phyloP scores from a whole-genome alignment of 2,329 filamentous ascomycete genomes.

The Pseudocercospora fuligena region DNA sequence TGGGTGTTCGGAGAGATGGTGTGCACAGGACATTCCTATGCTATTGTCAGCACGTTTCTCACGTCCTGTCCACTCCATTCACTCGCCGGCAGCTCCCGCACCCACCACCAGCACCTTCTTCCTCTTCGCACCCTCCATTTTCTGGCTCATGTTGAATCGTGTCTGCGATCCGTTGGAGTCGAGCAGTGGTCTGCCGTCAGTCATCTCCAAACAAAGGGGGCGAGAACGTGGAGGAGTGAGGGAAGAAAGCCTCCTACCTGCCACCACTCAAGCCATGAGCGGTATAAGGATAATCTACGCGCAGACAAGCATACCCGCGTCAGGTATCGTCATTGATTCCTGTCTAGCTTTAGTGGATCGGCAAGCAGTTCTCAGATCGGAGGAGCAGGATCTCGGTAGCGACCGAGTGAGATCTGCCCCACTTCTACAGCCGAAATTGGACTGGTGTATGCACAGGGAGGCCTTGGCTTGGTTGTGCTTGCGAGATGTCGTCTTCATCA shows the following conservation, averaged over 20 bases:
- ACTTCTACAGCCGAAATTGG: neutral
- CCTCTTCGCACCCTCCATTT: conserved; percentile 43
- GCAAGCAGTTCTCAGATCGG: conserved; percentile 6
- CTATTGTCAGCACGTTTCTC: conserved; percentile 10
- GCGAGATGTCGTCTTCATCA: too few species aligned
- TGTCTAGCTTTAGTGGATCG: conserved; percentile 1
- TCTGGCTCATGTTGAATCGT: conserved; percentile 43
- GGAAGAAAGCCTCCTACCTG: neutral
- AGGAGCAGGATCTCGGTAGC: neutral
- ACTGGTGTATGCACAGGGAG: neutral
- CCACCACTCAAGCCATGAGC: neutral
- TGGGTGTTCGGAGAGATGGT: conserved; percentile 68
- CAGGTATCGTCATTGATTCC: conserved; percentile 1
- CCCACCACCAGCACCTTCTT: conserved; percentile 63
- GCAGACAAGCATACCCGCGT: conserved; percentile 5
- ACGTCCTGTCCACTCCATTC: neutral
- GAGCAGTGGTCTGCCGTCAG: conserved; percentile 35
- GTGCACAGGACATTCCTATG: conserved; percentile 66
- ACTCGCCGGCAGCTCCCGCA: conserved; percentile 66
- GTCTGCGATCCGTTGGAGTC: conserved; percentile 39
- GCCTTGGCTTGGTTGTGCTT: neutral
- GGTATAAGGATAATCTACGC: conserved; percentile 2
- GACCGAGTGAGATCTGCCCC: conserved; percentile 1
- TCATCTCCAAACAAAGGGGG: conserved; percentile 23
- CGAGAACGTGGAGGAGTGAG: neutral